Evolutionary conservation across 257 asterid species (phyloP), one percentile per base, ranked within the genome.

Genomic region (Mitragyna speciosa): DNA sequence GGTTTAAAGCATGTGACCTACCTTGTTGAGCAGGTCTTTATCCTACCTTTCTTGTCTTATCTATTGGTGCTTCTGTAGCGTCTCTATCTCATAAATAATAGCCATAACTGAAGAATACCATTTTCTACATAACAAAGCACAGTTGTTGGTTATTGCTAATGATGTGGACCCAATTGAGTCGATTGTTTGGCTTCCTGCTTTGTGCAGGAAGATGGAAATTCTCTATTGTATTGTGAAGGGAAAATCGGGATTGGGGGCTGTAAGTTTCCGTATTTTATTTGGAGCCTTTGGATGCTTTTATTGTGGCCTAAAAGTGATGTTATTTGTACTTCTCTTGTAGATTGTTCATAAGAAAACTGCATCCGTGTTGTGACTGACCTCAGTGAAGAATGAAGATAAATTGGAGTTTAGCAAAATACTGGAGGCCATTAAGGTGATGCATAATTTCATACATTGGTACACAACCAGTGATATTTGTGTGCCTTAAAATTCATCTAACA

Each of bases 141-240:
- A 87, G 39, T 76, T 87, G 82, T 88, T 87, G 56, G 90, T 87
- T 72, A 87, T 87, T 63, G 90, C 90, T 30, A 88, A 87, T 76
- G 88, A 87, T 76, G 90, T 87, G 22, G 88, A 87, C 65, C 90
- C 90, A 1, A 87, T 87, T 7, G 88, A 87, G 78, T 52, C 85
- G 71, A 86, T 87, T 47, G 88, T 87, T 51, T 83, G 90, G 88
- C 88, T 83, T 72, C 85, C 85, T 28, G 83, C 81, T 0, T 79
- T 87, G 74, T 87, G 89, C 76, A 81, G 86, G 70, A 87, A 87
- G 64, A 87, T 85, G 90, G 87, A 87, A 71, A 87, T 87, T 31
- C 90, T 89, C 8, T 85, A 85, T 75, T 87, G 90, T 82, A 85
- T 87, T 73, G 90, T 87, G 58, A 86, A 83, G 79, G 89, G 89